Percentiles rank a stretch among this genome's conserved stretches.
phyloP scores from a whole-genome alignment of 2,329 filamentous ascomycete genomes.

The Fonsecaea multimorphosa region DNA sequence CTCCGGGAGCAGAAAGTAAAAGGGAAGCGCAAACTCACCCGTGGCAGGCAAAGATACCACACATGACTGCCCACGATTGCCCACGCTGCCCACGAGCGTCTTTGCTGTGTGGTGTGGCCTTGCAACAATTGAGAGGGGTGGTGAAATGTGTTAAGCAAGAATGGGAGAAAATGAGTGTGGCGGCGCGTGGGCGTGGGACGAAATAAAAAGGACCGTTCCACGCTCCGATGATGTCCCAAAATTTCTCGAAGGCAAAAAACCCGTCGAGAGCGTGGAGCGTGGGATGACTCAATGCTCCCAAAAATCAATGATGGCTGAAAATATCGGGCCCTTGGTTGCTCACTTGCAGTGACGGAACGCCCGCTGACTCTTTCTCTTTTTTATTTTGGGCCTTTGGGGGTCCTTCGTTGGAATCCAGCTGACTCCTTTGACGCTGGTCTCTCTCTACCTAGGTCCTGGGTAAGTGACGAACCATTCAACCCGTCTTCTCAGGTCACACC shows the following conservation, averaged over 20 bases:
- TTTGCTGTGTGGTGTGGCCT: constrained; percentile 14
- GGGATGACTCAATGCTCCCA: constrained; percentile 33
- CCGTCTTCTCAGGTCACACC: neutral
- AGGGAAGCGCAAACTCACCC: constrained; percentile 62
- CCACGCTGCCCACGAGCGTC: constrained; percentile 34
- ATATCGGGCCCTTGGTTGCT: neutral
- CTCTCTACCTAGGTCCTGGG: too few relatives aligned
- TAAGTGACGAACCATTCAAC: neutral
- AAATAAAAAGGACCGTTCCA: constrained; percentile 32
- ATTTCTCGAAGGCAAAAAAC: constrained; percentile 28
- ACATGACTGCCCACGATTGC: constrained; percentile 67
- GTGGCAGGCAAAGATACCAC: constrained; percentile 96
- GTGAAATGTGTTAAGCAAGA: constrained; percentile 39
- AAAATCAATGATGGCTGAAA: constrained; percentile 14
- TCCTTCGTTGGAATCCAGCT: neutral
- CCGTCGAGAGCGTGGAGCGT: constrained; percentile 26
- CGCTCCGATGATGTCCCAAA: constrained; percentile 26
- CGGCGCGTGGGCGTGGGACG: constrained; percentile 34
- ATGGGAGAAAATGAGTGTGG: constrained; percentile 33
- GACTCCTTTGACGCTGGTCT: neutral
- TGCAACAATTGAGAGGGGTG: constrained; percentile 16
- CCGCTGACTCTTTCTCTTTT: constrained; percentile 10
- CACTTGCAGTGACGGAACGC: neutral
- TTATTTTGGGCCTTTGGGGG: neutral
- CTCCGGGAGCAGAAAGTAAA: constrained; percentile 30